These are phyloP conservation scores for Pelargonium fulgidum DNA, from an alignment of 441 rosid species.

Conservation along the genomic window DNA sequence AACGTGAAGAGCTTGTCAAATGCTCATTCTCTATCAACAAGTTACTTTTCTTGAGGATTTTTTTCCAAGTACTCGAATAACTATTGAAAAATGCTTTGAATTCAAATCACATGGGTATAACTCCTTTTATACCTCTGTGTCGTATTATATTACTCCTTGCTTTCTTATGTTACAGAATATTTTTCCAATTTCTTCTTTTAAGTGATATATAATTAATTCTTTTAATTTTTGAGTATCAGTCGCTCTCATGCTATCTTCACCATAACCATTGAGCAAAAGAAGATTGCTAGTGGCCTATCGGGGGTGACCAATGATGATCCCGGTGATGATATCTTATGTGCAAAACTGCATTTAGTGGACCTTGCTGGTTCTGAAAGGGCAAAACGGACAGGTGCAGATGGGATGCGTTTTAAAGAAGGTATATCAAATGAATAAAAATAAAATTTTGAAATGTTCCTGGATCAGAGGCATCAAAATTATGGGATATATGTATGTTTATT, in stretches of 20 bases:
- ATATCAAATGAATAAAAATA: slow-evolving; percentile 6
- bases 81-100: neutral
- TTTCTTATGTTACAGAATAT: neutral
- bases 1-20: neutral
- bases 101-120: neutral
- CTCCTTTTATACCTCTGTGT: neutral
- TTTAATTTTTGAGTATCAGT: slow-evolving; percentile 32
- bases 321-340: slow-evolving; percentile 72
- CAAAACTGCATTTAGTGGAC: slow-evolving; percentile 93
- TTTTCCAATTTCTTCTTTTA: neutral
- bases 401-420: slow-evolving; percentile 98
- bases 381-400: slow-evolving; percentile 92
- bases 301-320: slow-evolving; percentile 39
- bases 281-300: slow-evolving; percentile 28
- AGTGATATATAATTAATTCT: neutral
- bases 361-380: slow-evolving; percentile 97
- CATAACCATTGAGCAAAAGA: slow-evolving; percentile 89
- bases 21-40: neutral
- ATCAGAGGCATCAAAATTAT: neutral
- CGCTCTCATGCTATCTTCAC: slow-evolving; percentile 99
- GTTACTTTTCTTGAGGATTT: neutral
- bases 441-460: neutral
- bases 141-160: neutral
- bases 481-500: neutral
- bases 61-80: neutral